Conservation (phyloP, 106 monocot species). For the Iris macrosiphon region DNA sequence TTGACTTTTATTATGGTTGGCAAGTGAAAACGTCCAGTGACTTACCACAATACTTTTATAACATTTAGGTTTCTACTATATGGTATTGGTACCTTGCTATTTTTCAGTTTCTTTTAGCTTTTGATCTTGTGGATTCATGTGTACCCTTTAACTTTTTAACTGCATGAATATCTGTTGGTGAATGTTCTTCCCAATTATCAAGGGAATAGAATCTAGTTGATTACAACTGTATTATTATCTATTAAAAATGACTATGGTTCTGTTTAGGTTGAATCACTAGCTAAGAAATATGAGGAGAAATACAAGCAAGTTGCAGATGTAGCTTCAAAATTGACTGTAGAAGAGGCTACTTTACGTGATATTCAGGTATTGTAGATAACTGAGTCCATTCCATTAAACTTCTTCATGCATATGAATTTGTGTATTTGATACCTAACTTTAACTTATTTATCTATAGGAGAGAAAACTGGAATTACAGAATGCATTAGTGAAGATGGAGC, state of each 20-base stretch:
- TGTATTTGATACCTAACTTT: neutral
- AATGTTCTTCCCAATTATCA: neutral
- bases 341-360: conserved; percentile 79
- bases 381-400: no score
- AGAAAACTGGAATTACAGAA: conserved; percentile 64
- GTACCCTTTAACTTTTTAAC: neutral
- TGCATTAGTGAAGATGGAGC: conserved; percentile 73
- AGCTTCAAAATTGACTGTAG: conserved; percentile 75
- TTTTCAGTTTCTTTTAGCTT: neutral
- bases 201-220: neutral
- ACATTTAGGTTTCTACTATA: no score
- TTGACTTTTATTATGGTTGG: no score
- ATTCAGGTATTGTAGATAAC: conserved; percentile 50
- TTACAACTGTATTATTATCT: neutral
- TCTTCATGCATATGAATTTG: no score
- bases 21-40: no score
- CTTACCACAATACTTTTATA: no score
- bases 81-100: no score
- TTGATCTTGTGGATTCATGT: neutral
- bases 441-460: conserved; percentile 33
- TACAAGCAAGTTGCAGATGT: conserved; percentile 88
- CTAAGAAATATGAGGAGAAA: conserved; percentile 89
- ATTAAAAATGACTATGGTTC: neutral
- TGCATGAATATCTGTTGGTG: neutral
- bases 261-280: conserved; percentile 63